These are phyloP conservation scores for Leonotis leonurus DNA, from an alignment of 257 asterid species.

Conservation along the genomic window DNA sequence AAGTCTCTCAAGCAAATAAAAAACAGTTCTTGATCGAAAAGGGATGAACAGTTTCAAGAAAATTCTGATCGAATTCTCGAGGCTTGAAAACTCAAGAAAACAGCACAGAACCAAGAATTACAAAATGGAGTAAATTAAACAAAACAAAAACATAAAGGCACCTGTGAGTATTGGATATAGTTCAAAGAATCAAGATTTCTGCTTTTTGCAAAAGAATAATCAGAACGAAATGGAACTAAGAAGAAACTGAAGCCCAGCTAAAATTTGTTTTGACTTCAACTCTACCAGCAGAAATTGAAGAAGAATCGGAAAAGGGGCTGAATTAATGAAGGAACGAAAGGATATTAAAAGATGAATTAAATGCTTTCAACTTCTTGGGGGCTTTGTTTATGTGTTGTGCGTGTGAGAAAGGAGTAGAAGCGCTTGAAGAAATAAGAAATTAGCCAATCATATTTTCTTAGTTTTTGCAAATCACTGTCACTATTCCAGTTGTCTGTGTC, in stretches of 20 bases:
- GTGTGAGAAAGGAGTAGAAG: neutral
- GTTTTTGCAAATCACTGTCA: neutral
- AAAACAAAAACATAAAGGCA: no score
- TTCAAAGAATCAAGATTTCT: neutral
- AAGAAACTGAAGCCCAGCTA: neutral
- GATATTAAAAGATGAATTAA: conserved; percentile 11
- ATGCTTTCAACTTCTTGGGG: neutral
- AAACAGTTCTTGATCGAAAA: neutral
- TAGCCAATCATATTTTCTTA: neutral
- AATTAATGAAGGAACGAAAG: conserved; percentile 4
- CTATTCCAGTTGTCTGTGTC: neutral
- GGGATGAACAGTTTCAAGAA: neutral
- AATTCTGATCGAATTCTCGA: neutral
- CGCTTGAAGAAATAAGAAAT: neutral
- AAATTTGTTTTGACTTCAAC: neutral
- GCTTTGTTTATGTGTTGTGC: conserved; percentile 7
- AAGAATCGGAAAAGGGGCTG: neutral
- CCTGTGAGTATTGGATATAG: neutral
- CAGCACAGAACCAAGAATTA: neutral
- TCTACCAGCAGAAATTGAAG: neutral
- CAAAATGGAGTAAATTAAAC: neutral
- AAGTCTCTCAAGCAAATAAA: neutral
- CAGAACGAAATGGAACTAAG: neutral
- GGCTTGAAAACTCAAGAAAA: neutral
- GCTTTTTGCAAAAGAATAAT: neutral